Evolutionary conservation across 1,284 basidiomycete species (phyloP).

Genomic region (Fomitiporia mediterranea): DNA sequence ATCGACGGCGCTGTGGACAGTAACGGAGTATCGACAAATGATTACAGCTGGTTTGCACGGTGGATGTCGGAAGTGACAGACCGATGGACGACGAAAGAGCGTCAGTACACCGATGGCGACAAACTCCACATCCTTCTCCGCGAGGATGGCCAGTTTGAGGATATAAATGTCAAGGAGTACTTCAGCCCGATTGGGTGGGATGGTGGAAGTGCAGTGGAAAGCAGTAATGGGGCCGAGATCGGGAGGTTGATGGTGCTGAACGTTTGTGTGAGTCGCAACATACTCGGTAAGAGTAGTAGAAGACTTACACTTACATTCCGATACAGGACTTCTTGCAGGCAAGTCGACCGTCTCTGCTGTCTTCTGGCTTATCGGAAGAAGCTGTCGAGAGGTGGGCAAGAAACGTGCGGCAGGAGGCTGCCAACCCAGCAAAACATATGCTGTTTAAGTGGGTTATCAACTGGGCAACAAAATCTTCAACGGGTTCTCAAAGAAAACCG

Average conservation of each 20-base stretch:
- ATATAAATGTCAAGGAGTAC: constrained; percentile 20
- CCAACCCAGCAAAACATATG: constrained; percentile 9
- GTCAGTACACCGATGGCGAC: constrained; percentile 19
- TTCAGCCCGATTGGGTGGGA: constrained; percentile 19
- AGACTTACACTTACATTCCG: background rate
- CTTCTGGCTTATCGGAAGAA: constrained; percentile 12
- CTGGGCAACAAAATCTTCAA: constrained; percentile 11
- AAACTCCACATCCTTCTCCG: constrained; percentile 23
- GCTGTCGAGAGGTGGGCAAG: constrained; percentile 9
- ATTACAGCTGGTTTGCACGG: constrained; percentile 17
- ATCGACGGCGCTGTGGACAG: background rate
- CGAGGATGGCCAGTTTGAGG: constrained; percentile 23
- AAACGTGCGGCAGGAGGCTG: constrained; percentile 13
- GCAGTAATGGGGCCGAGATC: constrained; percentile 10
- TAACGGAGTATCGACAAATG: background rate
- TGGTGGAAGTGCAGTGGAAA: constrained; percentile 2
- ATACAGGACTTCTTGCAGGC: constrained; percentile 18
- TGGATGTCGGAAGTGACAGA: constrained; percentile 18
- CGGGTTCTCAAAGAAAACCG: background rate
- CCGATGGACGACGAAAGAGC: constrained; percentile 16
- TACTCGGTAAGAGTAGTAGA: no score
- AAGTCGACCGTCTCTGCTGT: constrained; percentile 12
- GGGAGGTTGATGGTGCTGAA: constrained; percentile 19
- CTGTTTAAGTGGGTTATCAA: constrained; percentile 17
- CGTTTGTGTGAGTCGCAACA: constrained; percentile 12